Evolutionary conservation across 148 eudicot species (phyloP).

Genomic region (Vaccinium darrowii): DNA sequence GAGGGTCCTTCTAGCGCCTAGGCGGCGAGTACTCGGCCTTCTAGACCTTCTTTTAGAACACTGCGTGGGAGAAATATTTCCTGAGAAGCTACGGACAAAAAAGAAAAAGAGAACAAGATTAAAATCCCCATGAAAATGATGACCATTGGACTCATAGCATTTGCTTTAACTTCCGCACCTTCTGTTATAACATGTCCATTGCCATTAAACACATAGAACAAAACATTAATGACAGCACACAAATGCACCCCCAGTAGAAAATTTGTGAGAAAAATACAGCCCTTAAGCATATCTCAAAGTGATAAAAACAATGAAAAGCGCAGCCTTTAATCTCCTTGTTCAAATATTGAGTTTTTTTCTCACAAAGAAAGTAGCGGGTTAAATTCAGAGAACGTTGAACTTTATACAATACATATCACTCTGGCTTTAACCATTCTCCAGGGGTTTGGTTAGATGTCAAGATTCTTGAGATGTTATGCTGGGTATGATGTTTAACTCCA

Average conservation of each 20-base stretch:
- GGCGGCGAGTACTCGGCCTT: too few species aligned
- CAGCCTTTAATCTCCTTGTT: background rate
- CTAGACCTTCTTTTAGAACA: too few species aligned
- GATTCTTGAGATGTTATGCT: background rate
- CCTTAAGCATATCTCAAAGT: background rate
- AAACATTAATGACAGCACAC: background rate
- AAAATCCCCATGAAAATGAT: background rate
- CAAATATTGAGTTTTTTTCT: background rate
- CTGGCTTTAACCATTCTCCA: background rate
- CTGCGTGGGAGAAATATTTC: background rate
- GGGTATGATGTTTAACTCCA: too few species aligned
- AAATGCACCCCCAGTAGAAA: background rate
- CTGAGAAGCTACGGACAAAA: background rate
- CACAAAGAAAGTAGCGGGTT: background rate
- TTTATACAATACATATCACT: background rate
- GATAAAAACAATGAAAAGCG: background rate
- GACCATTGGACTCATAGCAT: background rate
- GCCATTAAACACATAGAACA: background rate
- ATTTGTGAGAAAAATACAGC: background rate
- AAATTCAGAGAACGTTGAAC: background rate
- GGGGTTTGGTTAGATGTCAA: background rate
- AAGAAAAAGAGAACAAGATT: background rate
- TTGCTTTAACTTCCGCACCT: background rate
- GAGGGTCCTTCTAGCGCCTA: too few species aligned
- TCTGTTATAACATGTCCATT: background rate